These are phyloP conservation scores for Cylindrotheca fusiformis DNA, from an alignment of 108 stramenopile genomes.

Conservation along the genomic window DNA sequence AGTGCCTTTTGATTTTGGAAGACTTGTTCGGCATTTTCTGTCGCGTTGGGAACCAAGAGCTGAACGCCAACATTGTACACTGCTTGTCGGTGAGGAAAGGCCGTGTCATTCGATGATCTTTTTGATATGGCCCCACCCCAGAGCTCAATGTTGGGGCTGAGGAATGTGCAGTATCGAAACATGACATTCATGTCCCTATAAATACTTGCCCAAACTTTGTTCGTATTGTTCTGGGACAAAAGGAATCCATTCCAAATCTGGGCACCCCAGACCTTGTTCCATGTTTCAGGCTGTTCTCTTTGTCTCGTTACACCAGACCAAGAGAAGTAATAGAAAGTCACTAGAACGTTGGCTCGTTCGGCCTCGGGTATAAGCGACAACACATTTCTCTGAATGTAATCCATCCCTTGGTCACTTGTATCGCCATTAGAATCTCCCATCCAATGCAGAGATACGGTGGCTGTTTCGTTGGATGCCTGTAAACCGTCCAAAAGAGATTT, in stretches of 20 bases:
- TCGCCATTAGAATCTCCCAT: slow-evolving; percentile 29
- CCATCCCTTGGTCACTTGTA: slow-evolving; percentile 9
- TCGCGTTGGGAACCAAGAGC: slow-evolving; percentile 13
- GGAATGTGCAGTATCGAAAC: slow-evolving; percentile 1
- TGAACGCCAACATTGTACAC: slow-evolving; percentile 27
- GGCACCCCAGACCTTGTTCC: slow-evolving; percentile 19
- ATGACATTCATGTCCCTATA: slow-evolving; percentile 4
- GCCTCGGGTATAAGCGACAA: slow-evolving; percentile 7
- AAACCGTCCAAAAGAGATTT: neutral
- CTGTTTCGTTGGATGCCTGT: neutral
- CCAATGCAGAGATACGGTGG: slow-evolving; percentile 14
- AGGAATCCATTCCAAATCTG: slow-evolving; percentile 32
- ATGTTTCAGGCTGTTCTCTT: slow-evolving; percentile 13
- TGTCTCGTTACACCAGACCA: slow-evolving; percentile 23
- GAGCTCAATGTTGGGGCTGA: slow-evolving; percentile 15
- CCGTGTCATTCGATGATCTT: slow-evolving; percentile 15
- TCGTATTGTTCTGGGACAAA: slow-evolving; percentile 18
- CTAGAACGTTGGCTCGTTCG: neutral
- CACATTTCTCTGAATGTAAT: slow-evolving; percentile 17
- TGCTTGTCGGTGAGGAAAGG: slow-evolving; percentile 27
- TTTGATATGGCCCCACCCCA: slow-evolving; percentile 38
- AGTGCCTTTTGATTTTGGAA: slow-evolving; percentile 10
- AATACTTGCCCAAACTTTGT: slow-evolving; percentile 20
- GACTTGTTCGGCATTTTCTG: slow-evolving; percentile 5
- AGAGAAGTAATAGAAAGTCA: slow-evolving; percentile 19